Base-by-base conservation (phyloP, 495 filamentous ascomycete species). In the Schizothecium vesticola region DNA sequence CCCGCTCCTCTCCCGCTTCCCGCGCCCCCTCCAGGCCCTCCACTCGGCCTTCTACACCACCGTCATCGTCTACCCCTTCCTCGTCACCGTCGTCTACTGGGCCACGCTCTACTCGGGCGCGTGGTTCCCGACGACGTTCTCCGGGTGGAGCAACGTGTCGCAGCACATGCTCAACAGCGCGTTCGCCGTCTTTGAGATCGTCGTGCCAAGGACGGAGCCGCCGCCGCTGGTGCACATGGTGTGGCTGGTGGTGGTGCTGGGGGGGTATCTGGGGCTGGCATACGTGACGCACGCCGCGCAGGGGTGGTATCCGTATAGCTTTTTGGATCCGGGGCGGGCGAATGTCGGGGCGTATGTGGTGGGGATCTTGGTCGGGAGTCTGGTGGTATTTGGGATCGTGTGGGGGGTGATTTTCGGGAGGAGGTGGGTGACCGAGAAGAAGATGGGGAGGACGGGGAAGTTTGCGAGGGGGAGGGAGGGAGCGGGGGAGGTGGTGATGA, bases 241-340 rank as follows among this genome's bases (percentile, higher is more conserved):
- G 22, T 83, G 82, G 70, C 79, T 90, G 3, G 70, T 91, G 59
- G 23, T 91, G 19, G 69, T 94, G 0, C 83, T 94, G 29, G 86
- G 86, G 0, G 75, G 89, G 4, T 96, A 96, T 73, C 84, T 92
- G 6, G 85, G 80, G 23, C 80, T 96, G 11, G 91, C 91, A 0
- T 94, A 93, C 74, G 69, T 96, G 31, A 93, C 89, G 13, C 74
- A 85, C 64, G 85, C 86, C 0, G 88, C 87, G 0, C 79, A 91
- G 73, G 86, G 85, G 1, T 93, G 90, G 72, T 96, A 92, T 74
- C 82, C 89, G 0, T 96, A 96, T 76, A 69, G 70, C 59, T 96
- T 96, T 80, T 81, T 95, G 0, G 82, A 96, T 75, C 83, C 85
- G 0, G 68, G n/a, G 57, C 78, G 79, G 5, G 80, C 72, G 2